Conservation (phyloP, 495 filamentous ascomycete species). For the Aspergillus panamensis region DNA sequence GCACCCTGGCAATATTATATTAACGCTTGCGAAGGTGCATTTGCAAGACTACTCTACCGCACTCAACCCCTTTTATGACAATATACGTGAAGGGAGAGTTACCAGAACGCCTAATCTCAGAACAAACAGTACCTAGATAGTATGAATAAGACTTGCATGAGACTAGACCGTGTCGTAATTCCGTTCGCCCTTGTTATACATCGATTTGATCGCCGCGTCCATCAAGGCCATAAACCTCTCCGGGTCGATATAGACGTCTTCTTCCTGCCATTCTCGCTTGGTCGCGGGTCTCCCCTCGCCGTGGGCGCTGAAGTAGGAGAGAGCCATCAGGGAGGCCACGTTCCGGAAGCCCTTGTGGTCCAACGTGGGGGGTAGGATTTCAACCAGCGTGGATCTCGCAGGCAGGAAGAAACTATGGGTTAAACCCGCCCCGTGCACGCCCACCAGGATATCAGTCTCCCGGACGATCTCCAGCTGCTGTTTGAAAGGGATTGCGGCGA, state of each 20-base stretch:
- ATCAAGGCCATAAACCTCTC: neutral
- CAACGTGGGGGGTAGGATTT: neutral
- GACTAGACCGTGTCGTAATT: neutral
- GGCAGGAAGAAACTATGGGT: neutral
- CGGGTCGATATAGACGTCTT: neutral
- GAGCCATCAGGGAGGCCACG: neutral
- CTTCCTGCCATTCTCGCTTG: neutral
- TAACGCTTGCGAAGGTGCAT: too few relatives aligned
- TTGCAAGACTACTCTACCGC: too few relatives aligned
- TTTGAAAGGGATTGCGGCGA: neutral
- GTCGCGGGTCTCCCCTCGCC: neutral
- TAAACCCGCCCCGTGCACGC: neutral
- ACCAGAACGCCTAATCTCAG: too few relatives aligned
- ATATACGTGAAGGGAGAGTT: too few relatives aligned
- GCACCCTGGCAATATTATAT: too few relatives aligned
- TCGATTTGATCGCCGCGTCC: neutral
- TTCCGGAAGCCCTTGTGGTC: neutral
- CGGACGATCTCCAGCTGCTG: neutral
- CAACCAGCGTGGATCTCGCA: neutral
- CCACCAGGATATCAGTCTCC: neutral
- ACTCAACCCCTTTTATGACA: too few relatives aligned
- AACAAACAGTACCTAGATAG: too few relatives aligned
- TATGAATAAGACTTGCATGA: too few relatives aligned
- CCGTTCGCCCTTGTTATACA: neutral
- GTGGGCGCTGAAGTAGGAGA: neutral